A percentile compares a stretch with the other conserved stretches of the same genome.
Conservation (phyloP, 495 filamentous ascomycete species). For the Aspergillus sclerotiicarbonarius region DNA sequence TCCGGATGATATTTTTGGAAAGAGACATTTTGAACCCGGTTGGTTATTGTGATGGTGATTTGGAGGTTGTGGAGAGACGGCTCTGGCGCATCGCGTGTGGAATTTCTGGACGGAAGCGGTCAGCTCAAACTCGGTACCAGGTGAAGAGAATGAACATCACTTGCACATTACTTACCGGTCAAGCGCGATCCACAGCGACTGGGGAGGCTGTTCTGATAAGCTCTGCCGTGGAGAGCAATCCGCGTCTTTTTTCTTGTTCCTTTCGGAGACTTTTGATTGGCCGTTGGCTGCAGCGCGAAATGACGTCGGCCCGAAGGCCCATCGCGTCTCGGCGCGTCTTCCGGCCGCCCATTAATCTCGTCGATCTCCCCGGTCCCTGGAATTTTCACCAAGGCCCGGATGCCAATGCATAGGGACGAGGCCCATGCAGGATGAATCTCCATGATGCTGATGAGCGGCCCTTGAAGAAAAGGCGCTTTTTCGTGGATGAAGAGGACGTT, state of each 20-base stretch:
- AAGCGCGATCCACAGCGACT: neutral
- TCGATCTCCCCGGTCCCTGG: neutral
- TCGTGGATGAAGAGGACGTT: slow-evolving; percentile 52
- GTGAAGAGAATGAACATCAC: neutral
- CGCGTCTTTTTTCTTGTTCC: neutral
- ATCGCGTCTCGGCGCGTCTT: slow-evolving; percentile 45
- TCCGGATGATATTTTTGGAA: slow-evolving; percentile 20
- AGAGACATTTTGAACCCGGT: slow-evolving; percentile 27
- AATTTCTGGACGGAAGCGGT: neutral
- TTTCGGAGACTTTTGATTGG: neutral
- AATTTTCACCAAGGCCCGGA: neutral
- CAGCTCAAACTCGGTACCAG: neutral
- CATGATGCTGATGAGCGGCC: slow-evolving; percentile 60
- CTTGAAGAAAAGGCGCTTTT: slow-evolving; percentile 79
- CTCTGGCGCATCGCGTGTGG: slow-evolving; percentile 1
- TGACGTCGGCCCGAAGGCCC: slow-evolving; percentile 37
- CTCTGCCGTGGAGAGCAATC: neutral
- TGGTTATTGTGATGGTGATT: neutral
- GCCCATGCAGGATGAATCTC: slow-evolving; percentile 48
- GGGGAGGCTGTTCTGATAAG: neutral
- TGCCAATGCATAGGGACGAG: neutral
- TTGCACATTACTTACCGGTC: neutral
- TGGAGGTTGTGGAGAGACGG: neutral
- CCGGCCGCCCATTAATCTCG: slow-evolving; percentile 10
- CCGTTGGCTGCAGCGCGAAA: slow-evolving; percentile 6